Evolutionary conservation across 148 eudicot species (phyloP).

Genomic region (Fagopyrum homotropicum): DNA sequence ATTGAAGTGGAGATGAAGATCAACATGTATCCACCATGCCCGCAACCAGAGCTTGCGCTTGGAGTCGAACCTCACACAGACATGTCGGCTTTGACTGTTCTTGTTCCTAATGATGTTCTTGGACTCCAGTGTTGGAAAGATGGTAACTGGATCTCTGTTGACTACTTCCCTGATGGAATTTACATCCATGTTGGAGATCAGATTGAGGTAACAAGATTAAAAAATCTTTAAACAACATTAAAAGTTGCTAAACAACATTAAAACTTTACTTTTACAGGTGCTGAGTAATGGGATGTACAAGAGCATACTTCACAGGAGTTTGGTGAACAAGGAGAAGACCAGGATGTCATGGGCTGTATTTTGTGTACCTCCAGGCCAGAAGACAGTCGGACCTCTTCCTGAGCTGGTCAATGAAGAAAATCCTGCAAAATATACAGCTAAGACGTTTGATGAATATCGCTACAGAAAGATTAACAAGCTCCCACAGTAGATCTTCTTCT

Average conservation of each 20-base stretch:
- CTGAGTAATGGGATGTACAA: conserved; percentile 46
- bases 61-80: conserved; percentile 48
- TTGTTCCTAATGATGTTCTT: conserved; percentile 35
- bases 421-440: conserved; percentile 29
- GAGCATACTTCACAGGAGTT: conserved; percentile 45
- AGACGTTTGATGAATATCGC: conserved; percentile 35
- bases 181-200: conserved; percentile 44
- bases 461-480: conserved; percentile 38
- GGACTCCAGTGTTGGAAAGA: conserved; percentile 50
- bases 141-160: conserved; percentile 33
- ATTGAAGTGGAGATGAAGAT: conserved; percentile 41
- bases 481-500: conserved; percentile 18
- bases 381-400: conserved; percentile 28
- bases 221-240: not conserved
- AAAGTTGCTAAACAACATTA: too few species aligned
- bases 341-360: conserved; percentile 51
- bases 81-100: conserved; percentile 43
- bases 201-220: conserved; percentile 21
- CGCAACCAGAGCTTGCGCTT: conserved; percentile 35
- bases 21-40: conserved; percentile 54
- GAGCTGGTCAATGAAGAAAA: conserved; percentile 21
- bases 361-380: conserved; percentile 30
- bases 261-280: conserved; percentile 17
- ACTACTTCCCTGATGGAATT: conserved; percentile 28
- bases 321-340: conserved; percentile 35